A percentile compares a stretch with the other conserved stretches of the same genome.
These are phyloP conservation scores for Amanita pseudoporphyria DNA, from an alignment of 768 basidiomycete species.

Conservation along the genomic window DNA sequence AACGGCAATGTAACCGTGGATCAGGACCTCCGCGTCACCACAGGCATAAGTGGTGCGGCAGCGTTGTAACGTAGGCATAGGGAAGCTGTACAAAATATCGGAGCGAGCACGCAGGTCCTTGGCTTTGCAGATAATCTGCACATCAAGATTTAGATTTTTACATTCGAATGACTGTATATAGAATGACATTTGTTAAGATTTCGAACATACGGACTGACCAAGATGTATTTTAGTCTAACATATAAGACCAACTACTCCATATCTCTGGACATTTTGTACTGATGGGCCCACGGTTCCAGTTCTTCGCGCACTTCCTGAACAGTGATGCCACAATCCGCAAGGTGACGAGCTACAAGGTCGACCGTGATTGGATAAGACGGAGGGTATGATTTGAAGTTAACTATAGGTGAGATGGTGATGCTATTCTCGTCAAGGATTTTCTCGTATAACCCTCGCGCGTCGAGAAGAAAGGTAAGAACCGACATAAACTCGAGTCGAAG, in stretches of 20 bases:
- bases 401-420: constrained; percentile 24
- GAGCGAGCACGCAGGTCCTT: constrained; percentile 91
- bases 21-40: no score
- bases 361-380: constrained; percentile 21
- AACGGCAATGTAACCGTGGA: constrained; percentile 82
- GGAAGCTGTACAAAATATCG: constrained; percentile 62
- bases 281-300: constrained; percentile 17
- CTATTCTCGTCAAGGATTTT: constrained; percentile 24
- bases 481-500: constrained; percentile 28
- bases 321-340: constrained; percentile 32
- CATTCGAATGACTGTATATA: no score
- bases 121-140: constrained; percentile 64
- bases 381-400: constrained; percentile 21
- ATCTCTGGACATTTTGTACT: constrained; percentile 7
- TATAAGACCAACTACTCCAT: neutral
- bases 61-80: constrained; percentile 36
- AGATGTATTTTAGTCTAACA: no score
- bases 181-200: no score
- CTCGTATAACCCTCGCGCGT: constrained; percentile 29
- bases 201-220: no score
- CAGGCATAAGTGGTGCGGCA: constrained; percentile 67
- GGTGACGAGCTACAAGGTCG: constrained; percentile 29
- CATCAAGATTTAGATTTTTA: neutral
- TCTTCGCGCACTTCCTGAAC: constrained; percentile 16
- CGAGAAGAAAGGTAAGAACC: constrained; percentile 29